These are phyloP conservation scores for Yamadazyma oceani DNA, from an alignment of 1,139 yeast genomes.

Conservation along the genomic window DNA sequence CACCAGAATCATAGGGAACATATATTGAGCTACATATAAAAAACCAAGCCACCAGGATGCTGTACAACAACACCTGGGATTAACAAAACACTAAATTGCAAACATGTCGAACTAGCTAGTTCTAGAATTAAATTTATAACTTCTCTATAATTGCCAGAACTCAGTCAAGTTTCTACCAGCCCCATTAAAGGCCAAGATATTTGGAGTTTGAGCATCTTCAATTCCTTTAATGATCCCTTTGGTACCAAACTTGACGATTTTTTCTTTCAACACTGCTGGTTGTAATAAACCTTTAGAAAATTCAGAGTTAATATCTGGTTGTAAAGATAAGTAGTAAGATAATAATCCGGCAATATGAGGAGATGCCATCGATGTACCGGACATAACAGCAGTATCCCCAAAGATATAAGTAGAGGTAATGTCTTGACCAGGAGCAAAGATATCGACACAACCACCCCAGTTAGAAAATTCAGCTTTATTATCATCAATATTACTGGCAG, in stretches of 20 bases:
- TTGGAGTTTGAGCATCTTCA: slow-evolving; percentile 76
- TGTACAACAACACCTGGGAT: neutral
- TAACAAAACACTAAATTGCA: neutral
- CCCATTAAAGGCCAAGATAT: slow-evolving; percentile 88
- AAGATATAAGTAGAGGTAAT: slow-evolving; percentile 86
- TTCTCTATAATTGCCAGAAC: slow-evolving; percentile 56
- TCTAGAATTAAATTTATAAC: no score
- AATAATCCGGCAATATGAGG: slow-evolving; percentile 94
- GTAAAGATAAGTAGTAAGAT: slow-evolving; percentile 86
- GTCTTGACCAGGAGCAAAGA: slow-evolving; percentile 83
- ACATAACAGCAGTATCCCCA: slow-evolving; percentile 82
- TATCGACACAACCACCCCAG: slow-evolving; percentile 82
- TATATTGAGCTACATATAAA: no score
- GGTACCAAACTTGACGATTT: slow-evolving; percentile 79
- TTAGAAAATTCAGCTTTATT: slow-evolving; percentile 79
- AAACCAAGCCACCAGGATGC: no score
- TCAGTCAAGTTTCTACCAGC: slow-evolving; percentile 77
- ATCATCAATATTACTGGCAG: slow-evolving; percentile 77
- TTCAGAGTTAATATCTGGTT: slow-evolving; percentile 81
- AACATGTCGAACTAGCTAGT: neutral
- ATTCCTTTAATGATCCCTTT: slow-evolving; percentile 65
- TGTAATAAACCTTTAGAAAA: slow-evolving; percentile 65
- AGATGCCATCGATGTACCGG: slow-evolving; percentile 99
- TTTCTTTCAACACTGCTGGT: slow-evolving; percentile 87
- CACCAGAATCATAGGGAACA: no score